phyloP scores from a whole-genome alignment of 1,284 basidiomycete species.

The Hypsizygus ulmarius region DNA sequence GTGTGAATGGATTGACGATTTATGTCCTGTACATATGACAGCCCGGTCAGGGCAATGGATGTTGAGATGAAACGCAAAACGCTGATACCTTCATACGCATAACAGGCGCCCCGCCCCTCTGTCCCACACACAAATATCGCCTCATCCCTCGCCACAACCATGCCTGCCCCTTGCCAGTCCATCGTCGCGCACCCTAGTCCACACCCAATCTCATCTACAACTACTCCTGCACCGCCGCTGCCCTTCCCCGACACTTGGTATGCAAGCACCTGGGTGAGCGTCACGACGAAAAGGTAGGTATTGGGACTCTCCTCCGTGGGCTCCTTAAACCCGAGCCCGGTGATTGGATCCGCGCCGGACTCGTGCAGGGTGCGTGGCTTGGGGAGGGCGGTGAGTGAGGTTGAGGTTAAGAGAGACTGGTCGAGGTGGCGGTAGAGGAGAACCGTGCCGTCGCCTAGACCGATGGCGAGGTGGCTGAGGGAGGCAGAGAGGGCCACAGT shows the following conservation, averaged over 20 bases:
- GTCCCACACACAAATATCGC: slow-evolving; percentile 87
- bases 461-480: slow-evolving; percentile 87
- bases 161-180: slow-evolving; percentile 67
- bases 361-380: slow-evolving; percentile 82
- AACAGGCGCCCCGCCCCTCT: slow-evolving; percentile 83
- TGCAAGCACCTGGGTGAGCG: slow-evolving; percentile 76
- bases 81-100: slow-evolving; percentile 81
- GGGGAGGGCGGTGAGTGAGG: slow-evolving; percentile 68
- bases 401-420: slow-evolving; percentile 74
- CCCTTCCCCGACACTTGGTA: slow-evolving; percentile 80
- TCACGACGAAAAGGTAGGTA: slow-evolving; percentile 82
- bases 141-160: slow-evolving; percentile 89
- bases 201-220: slow-evolving; percentile 85
- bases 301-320: slow-evolving; percentile 50
- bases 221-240: slow-evolving; percentile 61
- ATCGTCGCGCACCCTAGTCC: slow-evolving; percentile 83
- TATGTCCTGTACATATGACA: slow-evolving; percentile 46
- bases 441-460: slow-evolving; percentile 93
- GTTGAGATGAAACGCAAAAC: background rate
- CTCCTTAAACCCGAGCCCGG: slow-evolving; percentile 86
- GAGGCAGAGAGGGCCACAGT: slow-evolving; percentile 77
- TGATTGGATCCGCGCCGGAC: slow-evolving; percentile 82
- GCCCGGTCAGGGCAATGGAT: background rate
- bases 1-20: slow-evolving; percentile 70
- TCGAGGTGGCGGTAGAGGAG: slow-evolving; percentile 89